These are phyloP conservation scores for Collariella sp. DNA, from an alignment of 495 filamentous ascomycete genomes.

Conservation along the genomic window DNA sequence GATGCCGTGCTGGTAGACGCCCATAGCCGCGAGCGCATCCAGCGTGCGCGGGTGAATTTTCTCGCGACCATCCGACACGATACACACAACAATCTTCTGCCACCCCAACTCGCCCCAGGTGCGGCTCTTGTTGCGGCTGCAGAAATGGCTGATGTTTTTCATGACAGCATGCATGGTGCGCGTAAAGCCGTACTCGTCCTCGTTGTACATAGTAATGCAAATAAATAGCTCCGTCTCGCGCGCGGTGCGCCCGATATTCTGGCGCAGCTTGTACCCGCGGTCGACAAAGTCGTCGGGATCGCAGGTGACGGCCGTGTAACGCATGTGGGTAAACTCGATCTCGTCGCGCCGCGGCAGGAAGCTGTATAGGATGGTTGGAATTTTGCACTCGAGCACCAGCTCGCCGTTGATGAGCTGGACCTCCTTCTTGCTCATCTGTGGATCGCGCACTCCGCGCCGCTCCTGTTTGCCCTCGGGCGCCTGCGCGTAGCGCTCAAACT, in stretches of 20 bases:
- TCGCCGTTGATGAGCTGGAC: constrained; percentile 95
- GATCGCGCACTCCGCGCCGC: constrained; percentile 71
- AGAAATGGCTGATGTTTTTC: constrained; percentile 96
- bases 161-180: constrained; percentile 98
- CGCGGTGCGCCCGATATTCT: constrained; percentile 76
- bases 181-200: constrained; percentile 92
- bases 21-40: constrained; percentile 93
- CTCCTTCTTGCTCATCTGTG: constrained; percentile 88
- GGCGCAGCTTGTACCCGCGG: constrained; percentile 87
- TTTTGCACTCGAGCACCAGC: constrained; percentile 96
- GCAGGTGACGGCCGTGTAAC: constrained; percentile 99
- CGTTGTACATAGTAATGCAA: constrained; percentile 99
- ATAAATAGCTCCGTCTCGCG: constrained; percentile 98
- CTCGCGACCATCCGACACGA: constrained; percentile 86
- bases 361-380: constrained; percentile 92
- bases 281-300: constrained; percentile 91
- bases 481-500: constrained; percentile 70
- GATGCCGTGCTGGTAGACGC: constrained; percentile 98
- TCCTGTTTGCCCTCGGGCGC: constrained; percentile 79
- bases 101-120: constrained; percentile 97
- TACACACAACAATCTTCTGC: constrained; percentile 98
- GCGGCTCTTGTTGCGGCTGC: constrained; percentile 79
- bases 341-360: constrained; percentile 89
- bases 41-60: constrained; percentile 92
- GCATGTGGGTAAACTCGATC: constrained; percentile 97